These are phyloP conservation scores for Mortierella sp. DNA, from an alignment of 371 early-diverging fungal genomes.

Conservation along the genomic window DNA sequence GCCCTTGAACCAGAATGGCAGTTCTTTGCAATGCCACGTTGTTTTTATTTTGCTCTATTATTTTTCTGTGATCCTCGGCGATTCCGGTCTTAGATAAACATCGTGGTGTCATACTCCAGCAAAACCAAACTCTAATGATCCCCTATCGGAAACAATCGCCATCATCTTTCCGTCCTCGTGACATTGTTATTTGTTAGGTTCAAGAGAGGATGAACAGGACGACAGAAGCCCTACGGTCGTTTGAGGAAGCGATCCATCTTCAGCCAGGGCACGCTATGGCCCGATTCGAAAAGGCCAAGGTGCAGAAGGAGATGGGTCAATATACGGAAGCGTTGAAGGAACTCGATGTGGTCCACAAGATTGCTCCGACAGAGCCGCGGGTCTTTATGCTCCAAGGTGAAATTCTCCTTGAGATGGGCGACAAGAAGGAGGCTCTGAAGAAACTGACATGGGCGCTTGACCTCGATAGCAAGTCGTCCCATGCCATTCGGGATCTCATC, in stretches of 20 bases:
- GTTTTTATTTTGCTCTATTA: background rate
- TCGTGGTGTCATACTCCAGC: slow-evolving; percentile 2
- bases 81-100: slow-evolving; percentile 9
- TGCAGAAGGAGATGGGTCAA: slow-evolving; percentile 64
- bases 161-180: slow-evolving; percentile 6
- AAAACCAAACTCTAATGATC: slow-evolving; percentile 12
- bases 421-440: slow-evolving; percentile 67
- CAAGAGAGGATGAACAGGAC: slow-evolving; percentile 56
- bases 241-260: slow-evolving; percentile 52
- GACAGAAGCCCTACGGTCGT: slow-evolving; percentile 52
- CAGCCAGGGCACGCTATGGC: slow-evolving; percentile 63
- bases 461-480: slow-evolving; percentile 64
- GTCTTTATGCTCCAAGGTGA: slow-evolving; percentile 79
- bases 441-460: slow-evolving; percentile 75
- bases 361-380: slow-evolving; percentile 70
- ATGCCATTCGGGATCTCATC: slow-evolving; percentile 66
- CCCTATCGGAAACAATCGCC: slow-evolving; percentile 14
- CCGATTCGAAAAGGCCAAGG: slow-evolving; percentile 67
- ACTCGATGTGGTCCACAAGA: slow-evolving; percentile 62
- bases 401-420: slow-evolving; percentile 68
- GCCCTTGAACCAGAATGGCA: background rate
- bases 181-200: slow-evolving; percentile 38
- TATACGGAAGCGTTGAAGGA: slow-evolving; percentile 68
- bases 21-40: slow-evolving; percentile 1
- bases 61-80: background rate